Percentiles rank a stretch among this genome's conserved stretches.
phyloP scores from a whole-genome alignment of 176 grass and related monocot genomes.

The Carex pumila region DNA sequence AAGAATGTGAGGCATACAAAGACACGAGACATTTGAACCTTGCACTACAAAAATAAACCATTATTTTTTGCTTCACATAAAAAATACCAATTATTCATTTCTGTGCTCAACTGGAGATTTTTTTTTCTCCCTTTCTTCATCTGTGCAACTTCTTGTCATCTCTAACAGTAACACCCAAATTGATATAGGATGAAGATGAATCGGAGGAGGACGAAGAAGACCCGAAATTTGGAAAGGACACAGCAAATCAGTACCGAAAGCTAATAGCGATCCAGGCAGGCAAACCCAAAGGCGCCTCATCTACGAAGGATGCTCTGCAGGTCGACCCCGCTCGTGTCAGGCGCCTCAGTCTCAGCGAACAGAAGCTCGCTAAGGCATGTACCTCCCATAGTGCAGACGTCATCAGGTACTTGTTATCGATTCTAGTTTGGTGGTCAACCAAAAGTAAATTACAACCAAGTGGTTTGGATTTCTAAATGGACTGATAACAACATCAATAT shows the following conservation, averaged over 20 bases:
- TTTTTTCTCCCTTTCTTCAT: background rate
- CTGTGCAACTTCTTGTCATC: background rate
- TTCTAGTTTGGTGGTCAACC: background rate
- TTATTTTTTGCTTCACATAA: too few species aligned
- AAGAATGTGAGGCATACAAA: too few species aligned
- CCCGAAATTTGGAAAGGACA: conserved; percentile 42
- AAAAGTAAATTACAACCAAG: background rate
- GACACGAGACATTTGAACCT: too few species aligned
- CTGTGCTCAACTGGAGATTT: background rate
- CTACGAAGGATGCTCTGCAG: conserved; percentile 47
- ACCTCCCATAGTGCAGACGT: conserved; percentile 56
- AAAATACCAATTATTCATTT: background rate
- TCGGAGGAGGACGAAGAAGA: conserved; percentile 45
- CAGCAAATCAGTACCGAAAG: conserved; percentile 48
- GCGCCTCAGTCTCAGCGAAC: conserved; percentile 77
- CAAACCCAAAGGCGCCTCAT: conserved; percentile 66
- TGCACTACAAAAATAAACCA: too few species aligned
- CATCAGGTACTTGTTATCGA: conserved; percentile 53
- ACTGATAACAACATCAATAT: too few species aligned
- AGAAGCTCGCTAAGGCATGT: conserved; percentile 55
- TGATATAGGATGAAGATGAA: conserved; percentile 50
- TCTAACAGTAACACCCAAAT: background rate
- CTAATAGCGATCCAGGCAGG: conserved; percentile 88
- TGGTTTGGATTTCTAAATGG: background rate
- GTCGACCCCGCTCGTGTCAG: conserved; percentile 56